Evolutionary conservation across 345 rosid genomes (phyloP), one percentile per base, ranked within the genome.

Genomic region (Physaria fendleri): DNA sequence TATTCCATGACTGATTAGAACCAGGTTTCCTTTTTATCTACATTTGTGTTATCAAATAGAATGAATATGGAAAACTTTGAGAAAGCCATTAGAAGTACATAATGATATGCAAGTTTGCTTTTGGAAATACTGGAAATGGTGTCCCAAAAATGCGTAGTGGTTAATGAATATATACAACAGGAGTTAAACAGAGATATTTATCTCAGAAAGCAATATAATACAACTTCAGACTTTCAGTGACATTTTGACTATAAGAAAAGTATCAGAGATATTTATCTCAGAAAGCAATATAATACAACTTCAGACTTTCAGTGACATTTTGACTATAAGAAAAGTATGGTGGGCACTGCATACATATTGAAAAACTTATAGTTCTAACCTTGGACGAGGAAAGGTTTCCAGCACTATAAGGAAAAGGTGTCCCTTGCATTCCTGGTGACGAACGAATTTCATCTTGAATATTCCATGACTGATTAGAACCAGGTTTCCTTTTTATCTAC

Each of bases 401-500:
- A 54, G 72, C 71, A 56, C 84, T 72, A 47, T 57, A 58, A 50
- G 81, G 60, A 69, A 64, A 74, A 1, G 81, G 82, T 28, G 78
- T 55, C 62, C 69, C 84, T 67, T 69, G 81, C 50, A 57, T 68
- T 53, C 81, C 74, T 24, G 43, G 53, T 2, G 82, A 76, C 24
- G 85, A 71, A 55, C 83, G 73, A 58, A 92, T 64, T 75, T 89
- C 97, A 66, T 92, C 99, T 10, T 67, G 75, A 72, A 92, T 83
- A 75, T 79, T 89, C 97, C 97, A 86, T 23, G 88, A 77, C 43
- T 79, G 79, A 23, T 72, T 69, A 56, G 81, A 74, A 30, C 78
- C 69, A 34, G 78, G 69, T 60, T 74, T 77, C 73, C 71, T 77
- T 66, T 71, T 79, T 53, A 76, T 66, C 97, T 92, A 79, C 71